Conservation (phyloP, 2,329 filamentous ascomycete genomes). For the Fusarium sp. region DNA sequence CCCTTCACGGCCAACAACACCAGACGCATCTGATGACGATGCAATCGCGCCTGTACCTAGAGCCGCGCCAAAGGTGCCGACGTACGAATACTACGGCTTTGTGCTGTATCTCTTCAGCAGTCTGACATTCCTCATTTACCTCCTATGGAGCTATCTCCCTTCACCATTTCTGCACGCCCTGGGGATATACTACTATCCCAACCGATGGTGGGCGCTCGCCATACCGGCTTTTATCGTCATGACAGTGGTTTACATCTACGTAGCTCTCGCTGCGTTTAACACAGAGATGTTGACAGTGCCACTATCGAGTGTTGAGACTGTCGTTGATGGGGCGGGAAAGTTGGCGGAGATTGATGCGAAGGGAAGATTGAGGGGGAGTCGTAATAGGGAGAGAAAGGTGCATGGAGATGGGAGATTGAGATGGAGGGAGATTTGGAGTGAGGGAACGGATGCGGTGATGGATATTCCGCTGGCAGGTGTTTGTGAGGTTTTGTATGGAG, state of each 20-base stretch:
- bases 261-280: conserved; percentile 91
- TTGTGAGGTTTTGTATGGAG: conserved; percentile 91
- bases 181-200: conserved; percentile 96
- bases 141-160: conserved; percentile 89
- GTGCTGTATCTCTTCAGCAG: conserved; percentile 92
- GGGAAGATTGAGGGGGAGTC: conserved; percentile 59
- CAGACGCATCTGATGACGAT: conserved; percentile 90
- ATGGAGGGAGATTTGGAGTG: conserved; percentile 88
- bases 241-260: conserved; percentile 89
- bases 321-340: conserved; percentile 90
- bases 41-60: conserved; percentile 85
- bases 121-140: conserved; percentile 77
- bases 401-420: conserved; percentile 58
- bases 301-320: conserved; percentile 82
- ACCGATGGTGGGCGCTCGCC: conserved; percentile 97
- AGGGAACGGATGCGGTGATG: conserved; percentile 96
- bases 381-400: conserved; percentile 50
- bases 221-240: conserved; percentile 92
- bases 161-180: conserved; percentile 91
- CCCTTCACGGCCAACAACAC: conserved; percentile 90
- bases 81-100: conserved; percentile 99
- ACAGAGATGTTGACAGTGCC: conserved; percentile 86
- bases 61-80: conserved; percentile 93
- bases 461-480: conserved; percentile 95
- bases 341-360: conserved; percentile 83